Evolutionary conservation across 176 grass and related monocot species (phyloP), one percentile per base, ranked within the genome.

Genomic region (Canna indica): DNA sequence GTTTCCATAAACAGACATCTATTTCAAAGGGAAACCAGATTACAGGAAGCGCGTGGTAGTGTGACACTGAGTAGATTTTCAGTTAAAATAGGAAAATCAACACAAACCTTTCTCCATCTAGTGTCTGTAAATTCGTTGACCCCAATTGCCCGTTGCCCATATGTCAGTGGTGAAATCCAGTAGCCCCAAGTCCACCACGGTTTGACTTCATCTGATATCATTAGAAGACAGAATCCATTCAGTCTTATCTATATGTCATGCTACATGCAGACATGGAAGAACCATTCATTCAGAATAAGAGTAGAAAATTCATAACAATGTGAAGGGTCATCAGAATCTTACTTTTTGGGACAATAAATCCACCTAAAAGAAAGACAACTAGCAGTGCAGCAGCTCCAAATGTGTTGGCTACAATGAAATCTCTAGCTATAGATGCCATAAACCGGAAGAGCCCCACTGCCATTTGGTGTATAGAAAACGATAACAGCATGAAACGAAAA

Each of bases 381-480:
- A 91, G 39, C 46, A 91, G 25, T 61, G 74, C 78, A 77, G 73
- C 36, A 25, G 88, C 84, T 74, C 84, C 88, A 77, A 91, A 91
- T 68, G 84, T 91, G 65, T 84, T 87, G 42, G 88, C 88, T 7
- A 91, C 46, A 27, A 75, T 82, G 50, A 87, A 73, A 68, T 91
- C 88, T 46, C 88, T 72, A 76, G 88, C 78, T 76, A 91, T 39
- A 77, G 81, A 75, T 39, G 81, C 88, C 84, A 91, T 91, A 81
- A 84, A 76, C n/a, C 84, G 81, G 73, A 91, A 91, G 59, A 91
- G 82, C 4, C 88, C 88, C 66, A 91, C 64, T 48, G 84, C 88
- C 88, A 91, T 91, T 91, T 91, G 88, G 74, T 91, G 88, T 69
- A 87, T 41, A 68, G 81, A 84, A 59, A 91, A 91, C 20, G 87